These are phyloP conservation scores for Fusarium xylarioides DNA, from an alignment of 2,329 filamentous ascomycete genomes.

Conservation along the genomic window DNA sequence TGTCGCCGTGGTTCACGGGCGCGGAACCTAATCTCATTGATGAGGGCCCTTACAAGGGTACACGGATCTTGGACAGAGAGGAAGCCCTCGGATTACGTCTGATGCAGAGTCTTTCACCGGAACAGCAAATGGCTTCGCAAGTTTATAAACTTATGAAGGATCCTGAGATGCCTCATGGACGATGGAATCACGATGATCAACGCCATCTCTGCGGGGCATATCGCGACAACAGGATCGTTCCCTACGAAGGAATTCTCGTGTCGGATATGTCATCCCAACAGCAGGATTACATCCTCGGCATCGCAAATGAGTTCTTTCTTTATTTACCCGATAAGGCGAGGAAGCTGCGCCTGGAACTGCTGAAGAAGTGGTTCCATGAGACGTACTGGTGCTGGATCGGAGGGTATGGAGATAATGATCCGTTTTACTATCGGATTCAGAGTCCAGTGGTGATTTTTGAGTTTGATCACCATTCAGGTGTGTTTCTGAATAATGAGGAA, in stretches of 20 bases:
- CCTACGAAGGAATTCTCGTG: conserved; percentile 74
- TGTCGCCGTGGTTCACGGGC: conserved; percentile 80
- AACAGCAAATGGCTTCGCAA: conserved; percentile 59
- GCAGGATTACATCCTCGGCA: conserved; percentile 42
- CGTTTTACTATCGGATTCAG: conserved; percentile 83
- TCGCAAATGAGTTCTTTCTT: conserved; percentile 67
- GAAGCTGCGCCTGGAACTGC: conserved; percentile 61
- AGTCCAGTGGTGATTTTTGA: conserved; percentile 78
- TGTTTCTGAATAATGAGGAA: conserved; percentile 77
- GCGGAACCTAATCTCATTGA: conserved; percentile 83
- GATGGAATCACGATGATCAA: conserved; percentile 86
- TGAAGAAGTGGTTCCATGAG: conserved; percentile 67
- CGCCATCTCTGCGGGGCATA: conserved; percentile 81
- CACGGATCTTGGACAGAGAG: conserved; percentile 71
- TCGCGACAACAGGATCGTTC: conserved; percentile 79
- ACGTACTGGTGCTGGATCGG: conserved; percentile 87
- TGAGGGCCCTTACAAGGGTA: conserved; percentile 68
- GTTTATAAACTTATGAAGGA: conserved; percentile 70
- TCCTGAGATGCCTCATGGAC: conserved; percentile 69
- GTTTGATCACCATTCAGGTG: conserved; percentile 83
- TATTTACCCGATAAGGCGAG: conserved; percentile 71
- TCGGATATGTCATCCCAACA: conserved; percentile 58
- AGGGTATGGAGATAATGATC: conserved; percentile 69
- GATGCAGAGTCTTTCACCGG: conserved; percentile 69
- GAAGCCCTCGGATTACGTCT: conserved; percentile 71